Base-by-base conservation (phyloP, 306 rosid species). In the Acacia melanoxylon region DNA sequence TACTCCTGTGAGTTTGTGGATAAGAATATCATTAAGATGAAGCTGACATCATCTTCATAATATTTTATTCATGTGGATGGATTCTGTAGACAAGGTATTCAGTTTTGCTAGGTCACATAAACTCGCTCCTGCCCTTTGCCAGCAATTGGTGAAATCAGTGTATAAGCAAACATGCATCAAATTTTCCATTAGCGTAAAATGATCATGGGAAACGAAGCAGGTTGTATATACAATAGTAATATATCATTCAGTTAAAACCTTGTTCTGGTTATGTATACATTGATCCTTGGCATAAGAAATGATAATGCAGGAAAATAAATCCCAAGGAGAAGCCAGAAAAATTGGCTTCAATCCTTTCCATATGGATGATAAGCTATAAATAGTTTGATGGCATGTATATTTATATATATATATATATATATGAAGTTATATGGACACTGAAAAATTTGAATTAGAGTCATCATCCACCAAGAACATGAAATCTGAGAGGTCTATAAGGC, bases 311-410 rank as follows among this genome's bases (percentile, higher is more conserved):
- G 25, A 78, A 85, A 81, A 65, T 68, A 85, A 81, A 65, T 68
- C 75, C 48, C 7, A 67, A 75, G 83, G 88, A 88, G 81, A 78
- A 84, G 91, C 97, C 94, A 90, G 70, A 87, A 91, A 94, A 92
- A 85, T 63, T n/a, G 87, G 91, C 91, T 79, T 79, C 90, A 75
- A 72, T 94, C 92, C 87, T 86, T 59, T 83, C 85, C 40, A 69
- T 79, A 86, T 13, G 37, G 12, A 72, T 44, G 27, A 25, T 48
- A 45, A 54, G 84, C 66, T 27, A 80, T 84, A 83, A 82, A 54
- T 73, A 77, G 83, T 87, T 78, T 41, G 81, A 86, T 81, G 83
- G 75, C 82, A 82, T 71, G 83, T 76, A 68, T 15, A 6, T 19
- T 0, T 11, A 13, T 45, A 80, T 37, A 6, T 37, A 5, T 37